Base-by-base conservation (phyloP, 2,329 filamentous ascomycete species). In the Metarhizium sp. region DNA sequence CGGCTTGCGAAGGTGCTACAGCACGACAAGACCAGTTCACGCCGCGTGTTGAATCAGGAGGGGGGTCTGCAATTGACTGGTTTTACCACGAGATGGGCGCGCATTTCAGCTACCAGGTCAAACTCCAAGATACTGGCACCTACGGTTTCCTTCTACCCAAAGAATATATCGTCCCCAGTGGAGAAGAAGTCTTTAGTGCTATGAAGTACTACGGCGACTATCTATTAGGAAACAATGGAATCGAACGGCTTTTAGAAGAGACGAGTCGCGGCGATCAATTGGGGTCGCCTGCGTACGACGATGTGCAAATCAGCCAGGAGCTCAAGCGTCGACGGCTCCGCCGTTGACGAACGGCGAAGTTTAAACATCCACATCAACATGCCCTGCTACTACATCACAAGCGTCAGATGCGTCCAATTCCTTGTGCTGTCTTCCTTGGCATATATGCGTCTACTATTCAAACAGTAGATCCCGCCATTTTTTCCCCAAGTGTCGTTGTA, bases 131-230 rank as follows among this genome's bases (percentile, higher is more conserved):
- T 68, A 94, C 88, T 0, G 94, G 94, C 10, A 94, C 85, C 67
- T 97, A 97, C 68, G 94, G 94, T 0, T 99, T 97, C 68, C 74
- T 99, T 50, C 75, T 97, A 4, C 94, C 94, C 0, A 86, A 82
- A 56, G 87, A 94, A 56, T 81, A 95, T 58, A 97, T 97, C 57
- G 76, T 95, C 2, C 91, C 92, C 0, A 94, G 90, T 0, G 92
- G 94, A 8, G 85, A 92, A 69, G 94, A 99, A 70, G 81, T 92
- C 45, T 84, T 92, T 61, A 86, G 87, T 61, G 90, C 91, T 0
- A 78, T 96, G 59, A 81, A 92, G 66, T 92, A 92, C 63, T 85
- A 96, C 64, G 91, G 89, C 2, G 84, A 88, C 61, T 96, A 90
- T 64, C 74, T 94, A 56, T 73, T 90, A 14, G 83, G 84, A 1